Percentiles rank a stretch among this genome's conserved stretches.
Evolutionary conservation across 305 asterid species (phyloP).

Genomic region (Solanum hybrid): DNA sequence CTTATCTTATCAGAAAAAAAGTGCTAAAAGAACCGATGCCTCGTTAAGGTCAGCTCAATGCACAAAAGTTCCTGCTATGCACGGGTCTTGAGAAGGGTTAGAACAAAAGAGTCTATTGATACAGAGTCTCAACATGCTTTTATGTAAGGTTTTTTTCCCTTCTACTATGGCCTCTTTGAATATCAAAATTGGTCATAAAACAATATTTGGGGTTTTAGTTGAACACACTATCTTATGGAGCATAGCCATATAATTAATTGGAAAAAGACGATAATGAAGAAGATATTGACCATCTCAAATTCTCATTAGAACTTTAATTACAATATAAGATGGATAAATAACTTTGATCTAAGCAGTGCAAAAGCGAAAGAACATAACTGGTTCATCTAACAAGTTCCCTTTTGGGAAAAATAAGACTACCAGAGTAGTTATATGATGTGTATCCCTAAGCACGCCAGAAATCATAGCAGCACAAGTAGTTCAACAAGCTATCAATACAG

Average conservation of each 20-base stretch:
- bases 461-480: slow-evolving; percentile 19
- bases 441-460: slow-evolving; percentile 1
- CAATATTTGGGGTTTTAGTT: neutral
- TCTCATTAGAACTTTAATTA: neutral
- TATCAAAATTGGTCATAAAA: neutral
- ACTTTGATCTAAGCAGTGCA: neutral
- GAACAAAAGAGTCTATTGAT: no score
- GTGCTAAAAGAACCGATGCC: neutral
- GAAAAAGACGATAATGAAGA: neutral
- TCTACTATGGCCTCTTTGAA: neutral
- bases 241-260: neutral
- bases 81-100: no score
- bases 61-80: neutral
- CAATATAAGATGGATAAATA: neutral
- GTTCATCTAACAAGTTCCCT: neutral
- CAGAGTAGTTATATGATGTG: neutral
- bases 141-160: neutral
- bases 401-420: no score
- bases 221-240: neutral
- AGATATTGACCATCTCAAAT: neutral
- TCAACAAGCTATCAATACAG: slow-evolving; percentile 13
- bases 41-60: neutral
- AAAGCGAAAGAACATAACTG: neutral
- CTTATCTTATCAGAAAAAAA: neutral
- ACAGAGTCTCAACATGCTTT: no score